phyloP scores from a whole-genome alignment of 2,329 filamentous ascomycete genomes.

The Fusarium hainanense region DNA sequence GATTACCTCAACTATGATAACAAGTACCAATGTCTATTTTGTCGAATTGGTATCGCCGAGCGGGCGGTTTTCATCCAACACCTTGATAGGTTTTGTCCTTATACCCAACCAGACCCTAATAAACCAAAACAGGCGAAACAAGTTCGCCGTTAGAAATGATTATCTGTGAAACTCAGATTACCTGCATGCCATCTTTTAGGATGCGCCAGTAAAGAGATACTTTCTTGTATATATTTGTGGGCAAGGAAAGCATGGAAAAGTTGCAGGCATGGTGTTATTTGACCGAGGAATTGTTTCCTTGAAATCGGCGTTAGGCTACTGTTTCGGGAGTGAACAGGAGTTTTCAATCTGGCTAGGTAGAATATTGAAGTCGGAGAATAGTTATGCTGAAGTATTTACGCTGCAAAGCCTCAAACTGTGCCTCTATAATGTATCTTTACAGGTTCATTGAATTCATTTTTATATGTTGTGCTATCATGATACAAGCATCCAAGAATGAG shows the following conservation, averaged over 20 bases:
- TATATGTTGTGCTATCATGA: neutral
- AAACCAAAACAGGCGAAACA: neutral
- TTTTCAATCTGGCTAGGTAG: neutral
- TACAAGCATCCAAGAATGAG: neutral
- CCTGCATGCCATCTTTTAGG: neutral
- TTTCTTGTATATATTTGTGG: neutral
- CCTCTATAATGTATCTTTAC: neutral
- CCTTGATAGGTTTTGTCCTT: slow-evolving; percentile 3
- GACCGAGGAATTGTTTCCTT: neutral
- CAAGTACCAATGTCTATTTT: slow-evolving; percentile 21
- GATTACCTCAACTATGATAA: slow-evolving; percentile 9
- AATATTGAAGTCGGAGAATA: neutral
- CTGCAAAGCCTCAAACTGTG: neutral
- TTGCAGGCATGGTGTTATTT: neutral
- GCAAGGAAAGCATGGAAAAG: neutral
- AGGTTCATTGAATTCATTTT: neutral
- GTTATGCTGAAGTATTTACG: neutral
- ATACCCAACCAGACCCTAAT: neutral
- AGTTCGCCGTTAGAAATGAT: neutral
- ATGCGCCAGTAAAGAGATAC: neutral
- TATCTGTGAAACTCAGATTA: neutral
- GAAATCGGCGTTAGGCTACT: neutral
- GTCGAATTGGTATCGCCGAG: neutral
- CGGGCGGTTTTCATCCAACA: slow-evolving; percentile 6
- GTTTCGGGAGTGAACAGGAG: neutral